Evolutionary conservation across 1,284 basidiomycete species (phyloP), one percentile per base, ranked within the genome.

Genomic region (Ustilago bromivora): DNA sequence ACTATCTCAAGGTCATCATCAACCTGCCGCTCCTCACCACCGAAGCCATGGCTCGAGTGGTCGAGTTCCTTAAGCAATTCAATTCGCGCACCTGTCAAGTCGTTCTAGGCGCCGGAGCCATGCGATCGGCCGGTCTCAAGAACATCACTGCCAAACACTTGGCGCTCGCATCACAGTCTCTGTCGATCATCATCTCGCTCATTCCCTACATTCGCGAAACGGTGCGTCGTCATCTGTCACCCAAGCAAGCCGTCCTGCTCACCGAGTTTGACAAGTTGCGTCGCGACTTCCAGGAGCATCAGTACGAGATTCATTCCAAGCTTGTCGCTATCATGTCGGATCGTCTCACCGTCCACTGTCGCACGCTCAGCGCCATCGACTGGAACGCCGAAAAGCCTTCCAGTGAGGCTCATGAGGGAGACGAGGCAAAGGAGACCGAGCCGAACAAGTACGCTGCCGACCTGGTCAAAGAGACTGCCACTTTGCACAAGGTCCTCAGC

Each of bases 11-110:
- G 71, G 89, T 98, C 55, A 92, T 98, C 68, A 90, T 96, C 82
- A 98, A 96, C 84, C 88, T 98, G 75, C 90, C 93, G 34, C 89
- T 93, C 85, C 89, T 98, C 56, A 95, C 94, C 49, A 97, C 94
- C 61, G 97, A 99, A 85, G 91, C 92, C 34, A 97, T 99, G 93
- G 91, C 92, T 66, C 91, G 94, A 47, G 90, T 96, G 15, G 94
- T 99, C 79, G 97, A 99, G 86, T 96, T 97, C 83, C 88, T 99
- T 74, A 98, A 79, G 70, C 62, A 79, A 89, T 99, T 98, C 89
- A 99, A 99, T 87, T 99, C 97, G 49, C 89, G 96, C 73, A 98
- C 95, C 1, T 99, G 97, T 87, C 96, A 99, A 86, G 96, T 99
- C 49, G 96, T 99, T 1, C 89, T 99, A 2, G 96, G 96, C 7